phyloP scores from a whole-genome alignment of 257 asterid genomes.

The Fraxinus americana region DNA sequence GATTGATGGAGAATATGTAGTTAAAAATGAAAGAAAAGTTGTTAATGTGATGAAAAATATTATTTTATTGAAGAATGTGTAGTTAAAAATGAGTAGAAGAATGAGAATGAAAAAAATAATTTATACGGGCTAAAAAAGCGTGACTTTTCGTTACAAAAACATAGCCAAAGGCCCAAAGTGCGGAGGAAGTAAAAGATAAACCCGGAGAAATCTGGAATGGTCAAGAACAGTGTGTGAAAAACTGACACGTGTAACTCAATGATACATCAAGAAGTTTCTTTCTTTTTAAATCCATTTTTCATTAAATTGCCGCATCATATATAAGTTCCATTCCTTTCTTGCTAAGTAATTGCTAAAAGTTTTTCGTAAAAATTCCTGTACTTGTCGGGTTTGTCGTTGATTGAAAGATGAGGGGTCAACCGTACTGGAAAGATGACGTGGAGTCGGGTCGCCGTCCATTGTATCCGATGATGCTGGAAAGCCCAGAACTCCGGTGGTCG shows the following conservation, averaged over 20 bases:
- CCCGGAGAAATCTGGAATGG: conserved; percentile 32
- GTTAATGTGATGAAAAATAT: too few species aligned
- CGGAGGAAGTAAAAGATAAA: not conserved
- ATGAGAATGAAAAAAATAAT: too few species aligned
- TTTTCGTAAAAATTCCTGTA: not conserved
- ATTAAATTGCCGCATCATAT: not conserved
- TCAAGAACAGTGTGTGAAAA: not conserved
- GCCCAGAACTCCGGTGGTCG: conserved; percentile 73
- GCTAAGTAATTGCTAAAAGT: conserved; percentile 17
- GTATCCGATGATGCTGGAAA: conserved; percentile 75
- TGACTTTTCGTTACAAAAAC: too few species aligned
- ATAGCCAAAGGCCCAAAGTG: too few species aligned
- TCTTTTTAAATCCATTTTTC: not conserved
- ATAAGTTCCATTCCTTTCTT: conserved; percentile 11
- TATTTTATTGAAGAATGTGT: too few species aligned
- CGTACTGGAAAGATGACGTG: conserved; percentile 54
- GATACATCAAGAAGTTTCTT: conserved; percentile 35
- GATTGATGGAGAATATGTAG: too few species aligned
- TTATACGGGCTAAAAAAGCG: too few species aligned
- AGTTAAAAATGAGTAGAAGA: too few species aligned
- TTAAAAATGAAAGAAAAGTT: too few species aligned
- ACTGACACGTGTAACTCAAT: conserved; percentile 26
- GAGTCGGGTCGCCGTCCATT: conserved; percentile 48
- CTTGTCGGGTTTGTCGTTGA: not conserved
- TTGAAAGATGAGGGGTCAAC: conserved; percentile 44